Conservation (phyloP, 805 yeast species). For the Candida verbasci region DNA sequence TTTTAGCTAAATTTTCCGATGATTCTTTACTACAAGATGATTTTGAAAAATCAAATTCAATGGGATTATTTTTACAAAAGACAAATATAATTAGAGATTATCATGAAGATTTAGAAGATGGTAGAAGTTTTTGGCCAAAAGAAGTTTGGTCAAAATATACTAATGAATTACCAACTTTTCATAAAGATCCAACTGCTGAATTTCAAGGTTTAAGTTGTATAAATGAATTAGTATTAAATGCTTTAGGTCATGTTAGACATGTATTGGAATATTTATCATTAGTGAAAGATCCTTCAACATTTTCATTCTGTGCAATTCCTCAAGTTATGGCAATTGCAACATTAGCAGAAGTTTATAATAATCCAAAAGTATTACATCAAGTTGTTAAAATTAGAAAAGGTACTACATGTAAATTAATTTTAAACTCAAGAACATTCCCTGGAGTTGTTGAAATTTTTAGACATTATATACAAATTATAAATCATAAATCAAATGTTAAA, state of each 20-base stretch:
- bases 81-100: slow-evolving; percentile 95
- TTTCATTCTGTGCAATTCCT: slow-evolving; percentile 94
- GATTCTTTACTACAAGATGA: slow-evolving; percentile 43
- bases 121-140: slow-evolving; percentile 93
- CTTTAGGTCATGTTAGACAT: slow-evolving; percentile 73
- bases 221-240: slow-evolving; percentile 74
- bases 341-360: slow-evolving; percentile 77
- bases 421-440: slow-evolving; percentile 67
- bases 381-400: slow-evolving; percentile 91
- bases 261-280: slow-evolving; percentile 70
- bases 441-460: slow-evolving; percentile 77
- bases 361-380: slow-evolving; percentile 61
- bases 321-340: slow-evolving; percentile 99
- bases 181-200: slow-evolving; percentile 36
- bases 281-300: slow-evolving; percentile 75
- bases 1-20: slow-evolving; percentile 68
- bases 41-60: slow-evolving; percentile 63
- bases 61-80: slow-evolving; percentile 95
- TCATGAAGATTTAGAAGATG: slow-evolving; percentile 86
- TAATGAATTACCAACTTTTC: slow-evolving; percentile 56
- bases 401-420: slow-evolving; percentile 70
- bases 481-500: slow-evolving; percentile 68
- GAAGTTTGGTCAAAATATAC: slow-evolving; percentile 89
- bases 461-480: slow-evolving; percentile 67
- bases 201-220: slow-evolving; percentile 69